Conservation (phyloP, 306 rosid species). For the Gleditsia sinensis region DNA sequence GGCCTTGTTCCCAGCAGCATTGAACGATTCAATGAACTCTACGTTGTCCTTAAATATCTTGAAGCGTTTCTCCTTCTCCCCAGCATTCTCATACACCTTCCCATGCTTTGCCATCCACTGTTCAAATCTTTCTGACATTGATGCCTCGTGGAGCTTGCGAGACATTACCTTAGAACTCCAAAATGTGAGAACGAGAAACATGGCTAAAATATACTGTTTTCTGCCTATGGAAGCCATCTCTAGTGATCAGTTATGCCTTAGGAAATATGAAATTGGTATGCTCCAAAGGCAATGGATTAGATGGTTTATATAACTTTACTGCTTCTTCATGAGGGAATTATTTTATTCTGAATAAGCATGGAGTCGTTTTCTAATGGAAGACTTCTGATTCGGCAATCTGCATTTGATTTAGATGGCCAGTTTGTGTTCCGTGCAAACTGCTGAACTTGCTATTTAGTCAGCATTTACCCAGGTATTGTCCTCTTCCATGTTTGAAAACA, state of each 20-base stretch:
- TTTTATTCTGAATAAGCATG: not conserved
- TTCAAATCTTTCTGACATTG: constrained; percentile 21
- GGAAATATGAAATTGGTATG: not conserved
- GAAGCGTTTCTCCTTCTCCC: constrained; percentile 38
- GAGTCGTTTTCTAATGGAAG: not conserved
- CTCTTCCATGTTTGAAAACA: not conserved
- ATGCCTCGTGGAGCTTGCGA: constrained; percentile 5
- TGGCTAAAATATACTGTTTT: not conserved
- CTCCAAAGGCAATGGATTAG: not conserved
- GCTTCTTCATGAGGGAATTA: not conserved
- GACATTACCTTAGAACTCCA: constrained; percentile 34
- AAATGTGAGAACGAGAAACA: constrained; percentile 11
- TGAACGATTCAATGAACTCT: constrained; percentile 36
- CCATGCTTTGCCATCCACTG: constrained; percentile 37
- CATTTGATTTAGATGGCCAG: not conserved
- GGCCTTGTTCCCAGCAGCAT: constrained; percentile 21
- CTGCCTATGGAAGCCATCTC: not conserved
- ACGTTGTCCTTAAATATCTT: constrained; percentile 36
- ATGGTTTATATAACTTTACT: not conserved
- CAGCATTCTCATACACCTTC: constrained; percentile 17
- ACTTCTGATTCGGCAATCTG: not conserved
- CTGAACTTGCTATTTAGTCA: not conserved
- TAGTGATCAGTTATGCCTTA: not conserved
- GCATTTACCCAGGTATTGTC: not conserved
- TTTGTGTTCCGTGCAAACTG: not conserved